Evolutionary conservation across 371 early-diverging fungal genomes (phyloP).

Genomic region (Capniomyces stellatus): DNA sequence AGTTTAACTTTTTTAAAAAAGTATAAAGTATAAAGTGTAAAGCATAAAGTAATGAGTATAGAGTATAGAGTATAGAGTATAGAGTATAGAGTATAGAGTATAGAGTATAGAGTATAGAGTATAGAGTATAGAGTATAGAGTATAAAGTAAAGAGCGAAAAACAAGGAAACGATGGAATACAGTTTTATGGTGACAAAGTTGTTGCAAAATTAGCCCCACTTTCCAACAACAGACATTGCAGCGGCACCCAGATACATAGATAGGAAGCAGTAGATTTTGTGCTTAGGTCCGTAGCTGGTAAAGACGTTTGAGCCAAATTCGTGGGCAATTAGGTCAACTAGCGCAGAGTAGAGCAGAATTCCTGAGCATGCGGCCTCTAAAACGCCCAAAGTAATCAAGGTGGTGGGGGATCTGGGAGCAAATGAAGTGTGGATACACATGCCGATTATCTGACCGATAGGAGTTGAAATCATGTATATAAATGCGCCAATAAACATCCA

Average conservation of each 20-base stretch:
- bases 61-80: no score
- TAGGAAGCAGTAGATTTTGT: conserved; percentile 32
- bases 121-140: no score
- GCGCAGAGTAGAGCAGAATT: conserved; percentile 56
- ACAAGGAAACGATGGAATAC: no score
- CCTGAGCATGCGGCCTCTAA: conserved; percentile 60
- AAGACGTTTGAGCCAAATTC: conserved; percentile 45
- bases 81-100: no score
- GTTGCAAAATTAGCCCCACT: conserved; percentile 47
- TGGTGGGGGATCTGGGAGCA: conserved; percentile 31
- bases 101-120: no score
- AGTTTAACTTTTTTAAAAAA: no score
- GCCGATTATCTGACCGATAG: conserved; percentile 59
- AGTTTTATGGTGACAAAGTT: no score
- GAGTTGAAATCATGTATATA: conserved; percentile 37
- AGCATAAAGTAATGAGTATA: no score
- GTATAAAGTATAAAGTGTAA: no score
- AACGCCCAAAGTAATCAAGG: conserved; percentile 48
- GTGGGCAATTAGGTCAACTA: conserved; percentile 46
- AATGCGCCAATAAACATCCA: background rate
- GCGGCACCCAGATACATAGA: conserved; percentile 45
- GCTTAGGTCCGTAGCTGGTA: conserved; percentile 15
- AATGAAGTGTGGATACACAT: conserved; percentile 40
- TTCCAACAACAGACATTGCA: conserved; percentile 55
- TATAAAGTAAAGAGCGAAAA: no score